Evolutionary conservation across 2,329 filamentous ascomycete species (phyloP), one percentile per base, ranked within the genome.

Genomic region (Aspergillus alliaceus): DNA sequence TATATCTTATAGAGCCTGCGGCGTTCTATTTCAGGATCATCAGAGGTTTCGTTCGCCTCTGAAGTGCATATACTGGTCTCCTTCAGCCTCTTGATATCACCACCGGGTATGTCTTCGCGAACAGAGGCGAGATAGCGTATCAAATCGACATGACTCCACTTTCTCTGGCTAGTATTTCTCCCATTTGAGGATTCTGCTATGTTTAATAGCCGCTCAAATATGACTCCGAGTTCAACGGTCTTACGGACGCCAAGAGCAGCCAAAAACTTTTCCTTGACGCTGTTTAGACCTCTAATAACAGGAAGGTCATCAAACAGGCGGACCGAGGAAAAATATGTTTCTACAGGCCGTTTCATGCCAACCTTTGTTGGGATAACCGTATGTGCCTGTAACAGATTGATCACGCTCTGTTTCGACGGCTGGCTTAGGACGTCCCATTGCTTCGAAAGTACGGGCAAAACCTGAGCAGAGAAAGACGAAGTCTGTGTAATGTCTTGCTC

Each of bases 61-160:
- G 90, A 90, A 9, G 91, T 91, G 67, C 93, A 93, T 42, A 98
- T 91, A 11, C 86, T 86, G 0, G 91, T 91, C 49, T 87, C 84
- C 55, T 84, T 88, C 24, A 99, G 81, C 67, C 89, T 90, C 62
- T 85, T 86, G 54, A 97, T 83, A 71, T 99, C 95, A 50, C 88
- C 87, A 9, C 78, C 74, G 0, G 95, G 95, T 58, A 99, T 97
- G 65, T 99, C 95, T 52, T 90, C 85, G 59, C 86, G 86, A 27
- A 99, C 95, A 8, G 93, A 96, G 11, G 93, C 86, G 42, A 99
- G 84, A 66, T 99, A 99, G 66, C 92, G 93, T 74, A 99, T 92
- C 25, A 99, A 80, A 71, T 99, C 93, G 59, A 96, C 87, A 70
- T 98, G 93, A 57, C 91, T 97, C 90, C 91, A 96, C 72, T 87